A percentile compares a stretch with the other conserved stretches of the same genome.
Conservation (phyloP, 805 yeast genomes). For the Schwanniomyces polymorphus region DNA sequence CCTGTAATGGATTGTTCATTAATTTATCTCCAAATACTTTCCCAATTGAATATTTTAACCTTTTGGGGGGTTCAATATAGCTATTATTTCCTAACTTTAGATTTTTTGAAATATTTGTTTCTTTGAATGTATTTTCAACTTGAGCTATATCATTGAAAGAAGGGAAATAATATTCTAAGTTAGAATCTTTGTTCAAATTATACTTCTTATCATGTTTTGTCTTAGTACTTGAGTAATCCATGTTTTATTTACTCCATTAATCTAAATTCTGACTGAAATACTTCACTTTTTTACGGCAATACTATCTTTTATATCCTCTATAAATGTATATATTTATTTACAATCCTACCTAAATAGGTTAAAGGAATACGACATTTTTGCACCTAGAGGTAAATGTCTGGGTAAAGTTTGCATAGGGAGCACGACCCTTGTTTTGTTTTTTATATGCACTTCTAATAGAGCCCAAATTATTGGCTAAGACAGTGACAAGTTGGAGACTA, state of each 20-base stretch:
- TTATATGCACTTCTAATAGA: not conserved
- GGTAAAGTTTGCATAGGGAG: not conserved
- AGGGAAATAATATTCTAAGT: constrained; percentile 15
- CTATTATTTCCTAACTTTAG: constrained; percentile 9
- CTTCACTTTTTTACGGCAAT: not conserved
- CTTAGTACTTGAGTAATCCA: not conserved
- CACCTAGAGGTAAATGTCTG: not conserved
- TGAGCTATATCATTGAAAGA: not conserved
- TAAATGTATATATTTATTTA: not conserved
- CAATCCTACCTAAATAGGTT: not conserved
- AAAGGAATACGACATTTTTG: not conserved
- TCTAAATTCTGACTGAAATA: not conserved
- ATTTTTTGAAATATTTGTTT: constrained; percentile 11
- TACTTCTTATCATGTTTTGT: not conserved
- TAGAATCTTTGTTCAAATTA: not conserved
- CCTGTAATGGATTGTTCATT: constrained; percentile 19
- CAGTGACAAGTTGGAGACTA: not conserved
- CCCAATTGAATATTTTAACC: not conserved
- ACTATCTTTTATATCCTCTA: not conserved
- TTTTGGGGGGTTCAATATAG: not conserved
- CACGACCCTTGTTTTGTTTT: not conserved
- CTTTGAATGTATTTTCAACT: constrained; percentile 5
- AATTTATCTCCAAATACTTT: not conserved
- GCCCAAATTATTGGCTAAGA: not conserved
- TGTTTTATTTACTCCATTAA: not conserved